Conservation (phyloP, 1,139 yeast species). For the Saccharomyces uvarum region DNA sequence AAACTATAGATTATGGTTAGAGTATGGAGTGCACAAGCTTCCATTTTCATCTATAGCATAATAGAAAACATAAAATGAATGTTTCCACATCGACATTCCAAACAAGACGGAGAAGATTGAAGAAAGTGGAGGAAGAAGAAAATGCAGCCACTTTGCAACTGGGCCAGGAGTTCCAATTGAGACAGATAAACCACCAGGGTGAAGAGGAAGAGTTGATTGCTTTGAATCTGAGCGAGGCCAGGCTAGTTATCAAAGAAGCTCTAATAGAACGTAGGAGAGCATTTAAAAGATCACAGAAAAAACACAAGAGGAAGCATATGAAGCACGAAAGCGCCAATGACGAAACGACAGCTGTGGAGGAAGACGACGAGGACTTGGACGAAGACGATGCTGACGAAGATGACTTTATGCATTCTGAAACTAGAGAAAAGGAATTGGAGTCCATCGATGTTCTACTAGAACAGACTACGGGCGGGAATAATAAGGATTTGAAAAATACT, state of each 20-base stretch:
- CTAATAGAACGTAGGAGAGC: conserved; percentile 66
- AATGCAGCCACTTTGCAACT: conserved; percentile 79
- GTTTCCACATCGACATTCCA: conserved; percentile 85
- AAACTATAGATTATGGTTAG: neutral
- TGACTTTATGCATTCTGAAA: conserved; percentile 30
- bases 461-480: conserved; percentile 50
- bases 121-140: conserved; percentile 71
- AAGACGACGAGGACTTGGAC: conserved; percentile 22
- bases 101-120: conserved; percentile 66
- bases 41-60: neutral
- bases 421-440: conserved; percentile 32
- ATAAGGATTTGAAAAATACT: conserved; percentile 78
- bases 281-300: conserved; percentile 34
- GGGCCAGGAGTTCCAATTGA: conserved; percentile 85
- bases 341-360: conserved; percentile 9
- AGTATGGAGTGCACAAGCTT: neutral
- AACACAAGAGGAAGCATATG: conserved; percentile 36
- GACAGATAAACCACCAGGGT: conserved; percentile 76
- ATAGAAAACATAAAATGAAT: conserved; percentile 45
- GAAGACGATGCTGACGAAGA: conserved; percentile 32
- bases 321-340: conserved; percentile 24
- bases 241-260: conserved; percentile 85
- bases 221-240: conserved; percentile 78
- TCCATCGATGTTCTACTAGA: conserved; percentile 30
- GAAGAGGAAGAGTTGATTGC: conserved; percentile 72